phyloP scores from a whole-genome alignment of 1,284 basidiomycete species.

The Volvariella volvacea region DNA sequence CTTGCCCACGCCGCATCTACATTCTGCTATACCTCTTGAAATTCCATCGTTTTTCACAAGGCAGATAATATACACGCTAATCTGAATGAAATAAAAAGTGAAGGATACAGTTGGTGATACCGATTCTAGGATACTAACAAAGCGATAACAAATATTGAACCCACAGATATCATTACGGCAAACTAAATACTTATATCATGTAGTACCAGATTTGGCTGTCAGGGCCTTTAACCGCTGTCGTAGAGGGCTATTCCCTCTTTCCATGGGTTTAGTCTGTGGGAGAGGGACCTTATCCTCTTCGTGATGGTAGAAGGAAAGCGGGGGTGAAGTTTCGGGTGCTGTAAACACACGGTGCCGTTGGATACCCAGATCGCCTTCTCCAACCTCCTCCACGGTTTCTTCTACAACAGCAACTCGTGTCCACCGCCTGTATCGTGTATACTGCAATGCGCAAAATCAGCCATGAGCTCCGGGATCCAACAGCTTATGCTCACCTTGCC shows the following conservation, averaged over 20 bases:
- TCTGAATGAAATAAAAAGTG: too few relatives aligned
- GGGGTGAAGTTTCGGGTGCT: slow-evolving; percentile 3
- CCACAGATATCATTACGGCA: too few relatives aligned
- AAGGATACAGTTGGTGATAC: too few relatives aligned
- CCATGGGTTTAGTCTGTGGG: slow-evolving; percentile 1
- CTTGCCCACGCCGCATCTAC: too few relatives aligned
- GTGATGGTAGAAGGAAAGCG: slow-evolving; percentile 1
- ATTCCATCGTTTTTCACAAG: too few relatives aligned
- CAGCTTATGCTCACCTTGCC: slow-evolving; percentile 50
- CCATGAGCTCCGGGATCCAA: not conserved
- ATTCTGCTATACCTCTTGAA: too few relatives aligned
- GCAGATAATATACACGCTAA: too few relatives aligned
- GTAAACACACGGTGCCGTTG: slow-evolving; percentile 11
- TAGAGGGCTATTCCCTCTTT: slow-evolving; percentile 14
- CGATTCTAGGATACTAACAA: too few relatives aligned
- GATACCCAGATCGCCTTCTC: slow-evolving; percentile 27
- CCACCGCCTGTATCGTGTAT: slow-evolving; percentile 81
- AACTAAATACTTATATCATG: too few relatives aligned
- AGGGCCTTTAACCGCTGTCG: slow-evolving; percentile 18
- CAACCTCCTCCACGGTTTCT: slow-evolving; percentile 61
- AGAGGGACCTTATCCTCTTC: not conserved
- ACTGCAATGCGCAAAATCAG: slow-evolving; percentile 33
- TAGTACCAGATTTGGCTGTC: slow-evolving; percentile 1
- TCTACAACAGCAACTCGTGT: slow-evolving; percentile 73
- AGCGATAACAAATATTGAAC: too few relatives aligned